Conservation (phyloP, 371 early-diverging fungal species). For the Neoconidiobolus thromboides region DNA sequence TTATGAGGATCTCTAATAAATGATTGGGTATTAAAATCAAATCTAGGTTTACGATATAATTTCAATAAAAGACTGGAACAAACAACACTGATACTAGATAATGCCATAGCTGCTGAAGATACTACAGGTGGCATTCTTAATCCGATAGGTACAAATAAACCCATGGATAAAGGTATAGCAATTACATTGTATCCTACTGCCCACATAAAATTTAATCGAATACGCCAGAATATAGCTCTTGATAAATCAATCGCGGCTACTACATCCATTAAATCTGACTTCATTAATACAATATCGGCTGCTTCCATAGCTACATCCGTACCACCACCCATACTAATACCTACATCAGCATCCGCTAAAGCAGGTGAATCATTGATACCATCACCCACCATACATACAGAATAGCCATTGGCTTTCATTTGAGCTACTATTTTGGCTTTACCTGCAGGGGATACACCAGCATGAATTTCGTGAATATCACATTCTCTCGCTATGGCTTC, state of each 20-base stretch:
- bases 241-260: constrained; percentile 71
- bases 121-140: constrained; percentile 72
- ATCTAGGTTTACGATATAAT: constrained; percentile 33
- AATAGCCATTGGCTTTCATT: constrained; percentile 23
- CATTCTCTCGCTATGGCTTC: constrained; percentile 40
- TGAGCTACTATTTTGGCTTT: constrained; percentile 54
- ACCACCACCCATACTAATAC: constrained; percentile 81
- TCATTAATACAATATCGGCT: constrained; percentile 71
- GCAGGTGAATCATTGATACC: constrained; percentile 98
- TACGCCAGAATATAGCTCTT: constrained; percentile 60
- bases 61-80: constrained; percentile 64
- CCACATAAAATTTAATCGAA: constrained; percentile 71
- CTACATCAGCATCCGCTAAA: constrained; percentile 80
- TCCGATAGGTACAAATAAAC: constrained; percentile 68
- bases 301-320: constrained; percentile 93
- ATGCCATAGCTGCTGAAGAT: constrained; percentile 88
- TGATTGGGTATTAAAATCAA: neutral
- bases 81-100: constrained; percentile 83
- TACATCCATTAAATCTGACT: constrained; percentile 62
- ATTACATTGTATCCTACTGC: constrained; percentile 75
- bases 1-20: neutral
- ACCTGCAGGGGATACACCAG: constrained; percentile 80
- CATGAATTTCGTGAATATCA: constrained; percentile 66
- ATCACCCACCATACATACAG: constrained; percentile 95
- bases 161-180: constrained; percentile 90